Percentiles rank a stretch among this genome's conserved stretches.
These are phyloP conservation scores for Corylus americana DNA, from an alignment of 306 rosid genomes.

Conservation along the genomic window DNA sequence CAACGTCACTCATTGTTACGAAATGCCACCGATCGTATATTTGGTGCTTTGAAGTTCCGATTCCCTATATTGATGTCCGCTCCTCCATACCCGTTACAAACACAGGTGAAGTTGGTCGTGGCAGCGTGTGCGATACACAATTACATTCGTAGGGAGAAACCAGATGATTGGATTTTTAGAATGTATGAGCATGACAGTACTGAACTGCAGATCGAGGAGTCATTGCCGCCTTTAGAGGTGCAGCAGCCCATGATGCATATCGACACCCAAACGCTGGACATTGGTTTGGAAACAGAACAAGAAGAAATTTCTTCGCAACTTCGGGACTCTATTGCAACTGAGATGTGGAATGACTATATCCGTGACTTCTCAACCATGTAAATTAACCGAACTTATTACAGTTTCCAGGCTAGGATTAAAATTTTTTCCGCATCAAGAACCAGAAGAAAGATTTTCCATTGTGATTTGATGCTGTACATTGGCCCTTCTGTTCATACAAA, in stretches of 20 bases:
- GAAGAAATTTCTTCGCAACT: conserved; percentile 44
- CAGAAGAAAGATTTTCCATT: conserved; percentile 24
- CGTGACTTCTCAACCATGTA: conserved; percentile 54
- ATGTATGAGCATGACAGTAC: conserved; percentile 47
- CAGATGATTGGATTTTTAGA: conserved; percentile 76
- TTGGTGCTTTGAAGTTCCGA: conserved; percentile 67
- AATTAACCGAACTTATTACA: conserved; percentile 23
- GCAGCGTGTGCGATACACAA: conserved; percentile 84
- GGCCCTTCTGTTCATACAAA: conserved; percentile 40
- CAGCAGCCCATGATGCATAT: conserved; percentile 33
- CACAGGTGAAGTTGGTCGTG: conserved; percentile 87
- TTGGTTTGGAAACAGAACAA: conserved; percentile 48
- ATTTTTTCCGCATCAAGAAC: conserved; percentile 24
- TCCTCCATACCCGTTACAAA: conserved; percentile 84
- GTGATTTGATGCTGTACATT: conserved; percentile 40
- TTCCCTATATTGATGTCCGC: conserved; percentile 79
- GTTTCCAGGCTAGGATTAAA: conserved; percentile 38
- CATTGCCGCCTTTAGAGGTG: conserved; percentile 42
- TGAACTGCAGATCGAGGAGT: conserved; percentile 41
- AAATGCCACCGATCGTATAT: conserved; percentile 53
- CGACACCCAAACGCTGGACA: conserved; percentile 38
- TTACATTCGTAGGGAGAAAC: conserved; percentile 68
- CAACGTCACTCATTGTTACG: conserved; percentile 70
- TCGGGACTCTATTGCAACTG: conserved; percentile 68
- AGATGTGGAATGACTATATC: conserved; percentile 73